phyloP scores from a whole-genome alignment of 768 basidiomycete genomes.

The Floccularia luteovirens region DNA sequence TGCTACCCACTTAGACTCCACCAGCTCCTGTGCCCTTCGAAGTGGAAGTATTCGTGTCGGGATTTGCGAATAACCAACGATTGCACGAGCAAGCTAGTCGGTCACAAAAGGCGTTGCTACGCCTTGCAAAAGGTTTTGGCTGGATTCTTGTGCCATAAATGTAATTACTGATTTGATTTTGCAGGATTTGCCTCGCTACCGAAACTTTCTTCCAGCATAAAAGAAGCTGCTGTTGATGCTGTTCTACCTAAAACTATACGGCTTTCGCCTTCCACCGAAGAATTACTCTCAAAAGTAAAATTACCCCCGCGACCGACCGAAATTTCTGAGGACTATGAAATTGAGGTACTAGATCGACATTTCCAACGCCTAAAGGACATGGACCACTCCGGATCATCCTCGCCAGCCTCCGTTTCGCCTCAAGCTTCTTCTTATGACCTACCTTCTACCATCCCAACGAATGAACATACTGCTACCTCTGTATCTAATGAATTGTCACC shows the following conservation, averaged over 20 bases:
- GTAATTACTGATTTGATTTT: not conserved
- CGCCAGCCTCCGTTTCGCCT: constrained; percentile 4
- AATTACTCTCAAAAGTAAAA: constrained; percentile 33
- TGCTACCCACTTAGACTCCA: not conserved
- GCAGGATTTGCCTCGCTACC: constrained; percentile 71
- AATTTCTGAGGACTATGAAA: constrained; percentile 50
- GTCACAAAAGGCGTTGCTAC: constrained; percentile 70
- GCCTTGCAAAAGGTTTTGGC: constrained; percentile 68
- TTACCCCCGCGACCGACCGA: constrained; percentile 55
- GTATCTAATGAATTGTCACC: constrained; percentile 12
- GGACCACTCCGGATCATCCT: constrained; percentile 13
- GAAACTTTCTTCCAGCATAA: constrained; percentile 48
- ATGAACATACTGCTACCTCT: constrained; percentile 5
- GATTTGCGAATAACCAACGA: constrained; percentile 60
- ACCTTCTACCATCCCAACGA: not conserved
- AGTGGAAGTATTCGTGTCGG: constrained; percentile 69
- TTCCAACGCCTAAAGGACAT: constrained; percentile 27
- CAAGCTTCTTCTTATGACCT: not conserved
- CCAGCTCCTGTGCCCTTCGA: constrained; percentile 42
- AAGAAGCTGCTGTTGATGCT: no score
- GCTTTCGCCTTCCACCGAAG: constrained; percentile 37
- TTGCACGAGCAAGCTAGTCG: constrained; percentile 57
- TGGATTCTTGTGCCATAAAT: constrained; percentile 1
- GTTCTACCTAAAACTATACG: no score
- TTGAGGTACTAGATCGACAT: constrained; percentile 46